Evolutionary conservation across 306 rosid species (phyloP).

Genomic region (Cucurbita ficifolia): DNA sequence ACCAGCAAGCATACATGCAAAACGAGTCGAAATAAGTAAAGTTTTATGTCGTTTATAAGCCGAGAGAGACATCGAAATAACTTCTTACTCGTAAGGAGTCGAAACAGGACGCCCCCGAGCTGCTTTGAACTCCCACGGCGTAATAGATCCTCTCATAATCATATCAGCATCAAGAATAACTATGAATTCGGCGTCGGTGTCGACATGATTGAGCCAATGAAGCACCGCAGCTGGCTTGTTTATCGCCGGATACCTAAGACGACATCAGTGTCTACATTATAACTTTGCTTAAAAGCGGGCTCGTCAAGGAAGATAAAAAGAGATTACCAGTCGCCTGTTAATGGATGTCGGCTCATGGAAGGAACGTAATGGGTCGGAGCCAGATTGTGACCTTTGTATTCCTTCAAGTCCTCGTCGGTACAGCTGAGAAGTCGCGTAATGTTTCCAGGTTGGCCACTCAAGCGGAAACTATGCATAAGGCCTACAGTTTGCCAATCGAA

Average conservation of each 20-base stretch:
- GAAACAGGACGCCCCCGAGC: slow-evolving; percentile 82
- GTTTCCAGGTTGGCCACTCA: slow-evolving; percentile 90
- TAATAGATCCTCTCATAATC: slow-evolving; percentile 91
- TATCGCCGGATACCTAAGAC: slow-evolving; percentile 91
- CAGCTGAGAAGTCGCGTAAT: slow-evolving; percentile 94
- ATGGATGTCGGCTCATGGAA: slow-evolving; percentile 88
- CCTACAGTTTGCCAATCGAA: slow-evolving; percentile 99
- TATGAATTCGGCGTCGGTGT: slow-evolving; percentile 74
- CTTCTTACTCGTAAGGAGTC: slow-evolving; percentile 89
- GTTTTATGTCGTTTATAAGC: not conserved
- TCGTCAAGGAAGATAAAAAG: not conserved
- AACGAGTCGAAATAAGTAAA: not conserved
- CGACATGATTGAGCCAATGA: slow-evolving; percentile 94
- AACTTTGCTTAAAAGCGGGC: not conserved
- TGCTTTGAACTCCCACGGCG: slow-evolving; percentile 98
- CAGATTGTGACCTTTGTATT: slow-evolving; percentile 66
- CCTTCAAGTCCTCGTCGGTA: slow-evolving; percentile 51
- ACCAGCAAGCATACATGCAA: slow-evolving; percentile 14
- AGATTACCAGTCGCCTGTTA: slow-evolving; percentile 92
- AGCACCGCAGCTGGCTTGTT: slow-evolving; percentile 97
- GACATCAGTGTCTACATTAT: not conserved
- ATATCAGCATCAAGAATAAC: slow-evolving; percentile 98
- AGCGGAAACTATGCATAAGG: slow-evolving; percentile 71
- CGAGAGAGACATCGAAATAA: not conserved
- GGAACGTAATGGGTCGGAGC: slow-evolving; percentile 98